These are phyloP conservation scores for Thelonectria olida DNA, from an alignment of 2,329 filamentous ascomycete genomes.

Conservation along the genomic window DNA sequence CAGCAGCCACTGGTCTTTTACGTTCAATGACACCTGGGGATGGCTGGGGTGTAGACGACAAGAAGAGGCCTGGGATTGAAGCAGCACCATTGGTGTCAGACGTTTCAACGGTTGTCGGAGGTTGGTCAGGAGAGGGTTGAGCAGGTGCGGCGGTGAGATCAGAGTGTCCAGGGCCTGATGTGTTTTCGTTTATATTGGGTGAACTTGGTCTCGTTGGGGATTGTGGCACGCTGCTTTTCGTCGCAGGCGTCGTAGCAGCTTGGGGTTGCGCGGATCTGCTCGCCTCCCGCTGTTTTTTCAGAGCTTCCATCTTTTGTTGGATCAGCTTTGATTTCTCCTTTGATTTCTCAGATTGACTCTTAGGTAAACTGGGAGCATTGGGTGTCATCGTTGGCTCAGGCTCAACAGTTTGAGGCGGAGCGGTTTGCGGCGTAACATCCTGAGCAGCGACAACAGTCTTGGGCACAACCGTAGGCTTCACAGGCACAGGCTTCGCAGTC, in stretches of 20 bases:
- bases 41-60: slow-evolving; percentile 42
- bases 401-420: neutral
- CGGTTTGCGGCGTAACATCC: neutral
- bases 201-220: neutral
- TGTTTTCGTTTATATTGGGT: neutral
- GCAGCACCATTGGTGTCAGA: slow-evolving; percentile 27
- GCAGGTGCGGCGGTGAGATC: slow-evolving; percentile 6
- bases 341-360: slow-evolving; percentile 72
- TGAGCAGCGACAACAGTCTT: neutral
- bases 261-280: slow-evolving; percentile 35
- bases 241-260: slow-evolving; percentile 15
- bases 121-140: slow-evolving; percentile 19
- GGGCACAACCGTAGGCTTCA: neutral
- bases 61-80: slow-evolving; percentile 50
- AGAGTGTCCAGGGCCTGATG: slow-evolving; percentile 3
- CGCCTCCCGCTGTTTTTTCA: slow-evolving; percentile 67
- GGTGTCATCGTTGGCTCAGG: slow-evolving; percentile 33
- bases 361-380: slow-evolving; percentile 47
- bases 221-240: neutral
- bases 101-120: slow-evolving; percentile 5
- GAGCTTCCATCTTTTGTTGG: slow-evolving; percentile 80
- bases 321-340: slow-evolving; percentile 77
- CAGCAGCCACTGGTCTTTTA: slow-evolving; percentile 69
- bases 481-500: neutral
- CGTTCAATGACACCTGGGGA: slow-evolving; percentile 28